Evolutionary conservation across 495 filamentous ascomycete genomes (phyloP).

Genomic region (Aspergillus baeticus): DNA sequence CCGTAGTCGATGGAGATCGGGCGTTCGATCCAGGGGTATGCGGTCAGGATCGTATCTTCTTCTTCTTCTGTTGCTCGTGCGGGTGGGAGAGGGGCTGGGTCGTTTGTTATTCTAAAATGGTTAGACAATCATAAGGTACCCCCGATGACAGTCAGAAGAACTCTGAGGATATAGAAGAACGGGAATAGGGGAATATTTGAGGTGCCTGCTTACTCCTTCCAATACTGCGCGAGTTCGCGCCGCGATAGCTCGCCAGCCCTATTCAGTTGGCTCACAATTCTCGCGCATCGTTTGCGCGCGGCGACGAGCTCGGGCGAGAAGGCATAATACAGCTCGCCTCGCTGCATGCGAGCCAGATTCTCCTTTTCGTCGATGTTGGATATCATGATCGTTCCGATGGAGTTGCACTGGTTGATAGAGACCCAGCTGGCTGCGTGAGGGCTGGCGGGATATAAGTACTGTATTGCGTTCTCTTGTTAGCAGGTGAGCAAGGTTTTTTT

Average conservation of each 20-base stretch:
- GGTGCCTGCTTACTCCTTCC: not conserved
- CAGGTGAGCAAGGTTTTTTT: too few species aligned
- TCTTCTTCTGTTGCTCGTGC: not conserved
- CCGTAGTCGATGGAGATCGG: constrained; percentile 77
- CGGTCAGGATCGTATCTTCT: constrained; percentile 57
- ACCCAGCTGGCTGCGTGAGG: too few species aligned
- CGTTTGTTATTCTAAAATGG: constrained; percentile 10
- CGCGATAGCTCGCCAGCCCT: not conserved
- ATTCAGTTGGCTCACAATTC: constrained; percentile 4
- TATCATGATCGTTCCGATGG: too few species aligned
- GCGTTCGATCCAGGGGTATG: constrained; percentile 66
- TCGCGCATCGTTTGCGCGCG: constrained; percentile 8
- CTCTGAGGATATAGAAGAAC: too few species aligned
- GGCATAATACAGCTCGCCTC: constrained; percentile 15
- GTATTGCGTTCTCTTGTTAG: too few species aligned
- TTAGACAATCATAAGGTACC: not conserved
- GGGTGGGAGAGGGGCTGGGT: constrained; percentile 1
- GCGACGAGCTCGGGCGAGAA: constrained; percentile 9
- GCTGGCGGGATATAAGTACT: too few species aligned
- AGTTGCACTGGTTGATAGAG: too few species aligned
- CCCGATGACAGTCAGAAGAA: too few species aligned
- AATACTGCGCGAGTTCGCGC: constrained; percentile 4
- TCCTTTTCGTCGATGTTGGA: constrained; percentile 7
- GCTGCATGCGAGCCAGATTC: constrained; percentile 14
- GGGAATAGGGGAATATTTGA: too few species aligned